Base-by-base conservation (phyloP, 78 protist species). In the Monosiga brevicollis region DNA sequence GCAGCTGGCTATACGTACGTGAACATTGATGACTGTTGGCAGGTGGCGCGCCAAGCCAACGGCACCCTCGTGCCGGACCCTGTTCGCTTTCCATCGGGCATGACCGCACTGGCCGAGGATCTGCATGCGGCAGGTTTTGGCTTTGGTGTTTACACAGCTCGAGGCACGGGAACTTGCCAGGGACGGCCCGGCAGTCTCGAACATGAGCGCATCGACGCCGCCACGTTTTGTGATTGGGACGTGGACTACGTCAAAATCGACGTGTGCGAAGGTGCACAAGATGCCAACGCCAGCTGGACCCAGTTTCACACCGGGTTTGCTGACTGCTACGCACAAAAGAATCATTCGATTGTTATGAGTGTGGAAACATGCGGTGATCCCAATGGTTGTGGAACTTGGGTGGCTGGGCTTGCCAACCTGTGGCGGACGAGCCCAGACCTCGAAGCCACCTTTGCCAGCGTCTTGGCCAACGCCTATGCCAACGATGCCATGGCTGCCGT, bases 81-180 rank as follows among this genome's bases (percentile, higher is more conserved):
- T 42, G 88, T 0, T 6, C 24, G 73, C 20, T 94, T 94, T 80
- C 94, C 96, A 39, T n/a, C 70, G 39, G 96, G 96, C 72, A 91
- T 93, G 38, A 37, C 41, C 15, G 80, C 84, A n/a, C 76, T 94
- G 55, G 92, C 92, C 82, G n/a, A 29, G 91, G 55, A 41, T 55
- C 84, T 74, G 73, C 89, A 89, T 72, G 1, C 87, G 41, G 43
- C 1, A 1, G 90, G 90, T 34, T 78, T 90, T 54, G 0, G 11
- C 38, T 75, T 90, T 32, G 93, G 93, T 0, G 32, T 88, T 24
- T 90, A 90, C 86, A 39, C 81, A 0, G 42, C 1, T 35, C 91
- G 87, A 35, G 96, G 96, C 38, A 81, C 34, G 38, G 0, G 20
- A 54, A 93, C 96, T 0, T 93, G 96, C 83, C 76, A 38, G 0